Conservation (phyloP, 805 yeast species). For the Saccharomyces mikatae region DNA sequence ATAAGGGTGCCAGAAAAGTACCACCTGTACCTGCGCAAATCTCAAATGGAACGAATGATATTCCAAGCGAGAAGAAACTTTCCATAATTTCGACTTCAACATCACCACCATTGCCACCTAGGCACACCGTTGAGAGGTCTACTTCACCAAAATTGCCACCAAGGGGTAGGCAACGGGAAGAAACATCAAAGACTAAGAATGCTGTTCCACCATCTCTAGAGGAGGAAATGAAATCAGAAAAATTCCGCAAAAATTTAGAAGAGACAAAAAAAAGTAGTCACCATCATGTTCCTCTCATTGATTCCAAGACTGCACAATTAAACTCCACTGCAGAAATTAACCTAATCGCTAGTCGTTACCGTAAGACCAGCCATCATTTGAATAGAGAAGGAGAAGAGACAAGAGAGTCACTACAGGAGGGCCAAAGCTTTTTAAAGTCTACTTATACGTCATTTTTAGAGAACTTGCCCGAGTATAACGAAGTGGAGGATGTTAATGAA, state of each 20-base stretch:
- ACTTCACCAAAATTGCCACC: conserved; percentile 2
- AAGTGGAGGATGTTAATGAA: conserved; percentile 13
- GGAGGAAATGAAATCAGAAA: conserved; percentile 24
- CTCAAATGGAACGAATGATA: neutral
- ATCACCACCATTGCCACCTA: conserved; percentile 26
- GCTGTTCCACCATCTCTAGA: conserved; percentile 28
- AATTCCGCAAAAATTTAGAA: conserved; percentile 19
- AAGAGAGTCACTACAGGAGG: conserved; percentile 43
- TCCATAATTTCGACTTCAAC: neutral
- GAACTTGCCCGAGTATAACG: conserved; percentile 13
- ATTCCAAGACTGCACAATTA: conserved; percentile 11
- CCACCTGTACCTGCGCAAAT: neutral
- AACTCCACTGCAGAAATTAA: conserved; percentile 40
- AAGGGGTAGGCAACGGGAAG: neutral
- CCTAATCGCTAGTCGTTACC: conserved; percentile 51
- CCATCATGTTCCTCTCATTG: conserved; percentile 3
- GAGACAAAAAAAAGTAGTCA: conserved; percentile 14
- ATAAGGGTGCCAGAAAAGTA: neutral
- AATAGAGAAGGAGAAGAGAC: conserved; percentile 42
- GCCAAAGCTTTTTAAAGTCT: conserved; percentile 37
- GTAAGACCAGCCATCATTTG: conserved; percentile 46
- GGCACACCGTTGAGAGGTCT: conserved; percentile 8
- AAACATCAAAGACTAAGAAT: conserved; percentile 3
- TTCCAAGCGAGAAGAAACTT: neutral
- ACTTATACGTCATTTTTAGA: conserved; percentile 19